Conservation (phyloP, 2,329 filamentous ascomycete species). For the Xylaria sp. region DNA sequence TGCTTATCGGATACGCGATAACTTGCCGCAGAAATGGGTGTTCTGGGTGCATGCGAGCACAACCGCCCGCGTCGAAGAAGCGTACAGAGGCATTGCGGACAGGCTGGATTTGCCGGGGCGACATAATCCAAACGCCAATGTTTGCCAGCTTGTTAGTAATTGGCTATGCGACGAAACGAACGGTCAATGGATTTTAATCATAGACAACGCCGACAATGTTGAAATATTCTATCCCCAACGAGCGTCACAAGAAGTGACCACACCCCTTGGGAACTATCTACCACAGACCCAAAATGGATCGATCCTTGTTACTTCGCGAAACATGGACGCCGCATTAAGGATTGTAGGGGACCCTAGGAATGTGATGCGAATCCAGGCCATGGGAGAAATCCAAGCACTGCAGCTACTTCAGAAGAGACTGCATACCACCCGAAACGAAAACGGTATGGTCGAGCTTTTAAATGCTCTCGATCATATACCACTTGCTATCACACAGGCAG, state of each 20-base stretch:
- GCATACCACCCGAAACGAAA: not conserved
- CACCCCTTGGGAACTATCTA: conserved; percentile 35
- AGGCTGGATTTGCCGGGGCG: not conserved
- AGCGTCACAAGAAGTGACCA: not conserved
- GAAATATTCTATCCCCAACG: conserved; percentile 35
- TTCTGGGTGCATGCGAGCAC: not conserved
- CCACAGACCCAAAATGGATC: conserved; percentile 34
- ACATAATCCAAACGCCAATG: not conserved
- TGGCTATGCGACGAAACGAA: not conserved
- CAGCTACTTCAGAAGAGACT: not conserved
- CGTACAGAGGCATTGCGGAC: not conserved
- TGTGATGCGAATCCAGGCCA: too few relatives aligned
- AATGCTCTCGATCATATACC: not conserved
- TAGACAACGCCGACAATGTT: conserved; percentile 37
- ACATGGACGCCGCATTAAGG: not conserved
- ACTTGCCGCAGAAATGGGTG: not conserved
- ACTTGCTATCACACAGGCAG: not conserved
- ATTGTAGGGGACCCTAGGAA: not conserved
- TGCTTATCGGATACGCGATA: not conserved
- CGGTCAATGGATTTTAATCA: conserved; percentile 25
- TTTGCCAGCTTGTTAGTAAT: not conserved
- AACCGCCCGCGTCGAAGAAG: not conserved
- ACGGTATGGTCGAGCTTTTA: not conserved
- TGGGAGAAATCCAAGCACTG: too few relatives aligned
- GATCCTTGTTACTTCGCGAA: not conserved